These are phyloP conservation scores for Aspergillus pseudoviridinutans DNA, from an alignment of 2,329 filamentous ascomycete genomes.

Conservation along the genomic window DNA sequence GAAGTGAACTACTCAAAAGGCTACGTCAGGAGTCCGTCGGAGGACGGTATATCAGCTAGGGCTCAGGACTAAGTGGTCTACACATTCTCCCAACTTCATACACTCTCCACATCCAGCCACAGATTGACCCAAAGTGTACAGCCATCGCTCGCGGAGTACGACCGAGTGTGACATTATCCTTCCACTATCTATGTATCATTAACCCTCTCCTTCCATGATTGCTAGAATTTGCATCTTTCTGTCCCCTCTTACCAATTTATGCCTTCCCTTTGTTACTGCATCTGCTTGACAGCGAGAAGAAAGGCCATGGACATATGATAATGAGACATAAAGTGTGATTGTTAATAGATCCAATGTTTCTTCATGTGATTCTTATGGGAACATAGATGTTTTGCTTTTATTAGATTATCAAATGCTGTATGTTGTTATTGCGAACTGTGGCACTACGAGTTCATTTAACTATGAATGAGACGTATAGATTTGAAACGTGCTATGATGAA, in stretches of 20 bases:
- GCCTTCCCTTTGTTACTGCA: background rate
- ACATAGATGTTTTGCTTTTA: background rate
- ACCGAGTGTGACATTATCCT: background rate
- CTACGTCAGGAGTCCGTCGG: background rate
- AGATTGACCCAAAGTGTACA: background rate
- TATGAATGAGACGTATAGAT: background rate
- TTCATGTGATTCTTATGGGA: background rate
- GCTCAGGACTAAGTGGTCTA: background rate
- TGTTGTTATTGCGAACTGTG: background rate
- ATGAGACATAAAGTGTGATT: background rate
- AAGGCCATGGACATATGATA: background rate
- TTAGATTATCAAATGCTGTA: background rate
- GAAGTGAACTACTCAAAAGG: slow-evolving; percentile 53
- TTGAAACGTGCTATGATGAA: background rate
- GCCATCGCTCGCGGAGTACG: background rate
- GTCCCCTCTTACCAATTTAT: background rate
- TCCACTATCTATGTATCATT: background rate
- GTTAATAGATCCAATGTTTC: background rate
- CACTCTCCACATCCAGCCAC: background rate
- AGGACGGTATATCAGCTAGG: background rate
- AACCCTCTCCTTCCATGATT: background rate
- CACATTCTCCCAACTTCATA: background rate
- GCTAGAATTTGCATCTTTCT: background rate
- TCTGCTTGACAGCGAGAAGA: background rate
- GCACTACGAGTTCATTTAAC: background rate